Evolutionary conservation across 2,329 filamentous ascomycete species (phyloP), one percentile per base, ranked within the genome.

Genomic region (Aspergillus neotritici): DNA sequence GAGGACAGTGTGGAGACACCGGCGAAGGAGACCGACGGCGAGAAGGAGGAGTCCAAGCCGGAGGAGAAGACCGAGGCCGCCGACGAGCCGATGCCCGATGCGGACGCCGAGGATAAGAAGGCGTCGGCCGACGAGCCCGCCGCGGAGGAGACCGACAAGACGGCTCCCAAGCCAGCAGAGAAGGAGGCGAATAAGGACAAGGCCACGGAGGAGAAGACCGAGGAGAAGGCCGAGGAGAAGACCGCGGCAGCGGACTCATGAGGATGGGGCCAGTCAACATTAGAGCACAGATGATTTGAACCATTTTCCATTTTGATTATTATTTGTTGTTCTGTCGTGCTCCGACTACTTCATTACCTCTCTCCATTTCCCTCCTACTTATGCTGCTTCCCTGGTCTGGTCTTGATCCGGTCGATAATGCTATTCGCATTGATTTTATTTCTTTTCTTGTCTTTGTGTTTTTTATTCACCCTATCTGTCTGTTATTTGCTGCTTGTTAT

Each of bases 11-110:
- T 54, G 3, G 60, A 56, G 10, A 58, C 62, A 7, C 57, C 65
- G 29, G 54, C 54, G 11, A 61, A 60, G 49, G 40, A 25, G 21
- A 25, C 52, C 7, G 63, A 64, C 33, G 55, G 51, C 10, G 58
- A 62, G 38, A 56, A 58, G 15, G 61, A 55, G 5, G 62, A 68
- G 36, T 54, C 52, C 33, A 65, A 63, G 45, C 38, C 48, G 9
- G 44, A 40, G 9, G 44, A 40, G 31, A 54, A 70, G 53, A 63
- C 63, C 37, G 60, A 68, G 50, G 57, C 52, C 14, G 55, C 62
- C 25, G 58, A 62, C 10, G 64, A 67, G 46, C 56, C 61, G n/a
- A 64, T 64, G 62, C 53, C 58, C n/a, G 60, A 63, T 34, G 65
- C 64, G 21, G 62, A 69, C 39, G 56, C 63, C 37, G 66, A 71